Percentiles rank a stretch among this genome's conserved stretches.
These are phyloP conservation scores for Lineolata rhizophorae DNA, from an alignment of 495 filamentous ascomycete genomes.

Conservation along the genomic window DNA sequence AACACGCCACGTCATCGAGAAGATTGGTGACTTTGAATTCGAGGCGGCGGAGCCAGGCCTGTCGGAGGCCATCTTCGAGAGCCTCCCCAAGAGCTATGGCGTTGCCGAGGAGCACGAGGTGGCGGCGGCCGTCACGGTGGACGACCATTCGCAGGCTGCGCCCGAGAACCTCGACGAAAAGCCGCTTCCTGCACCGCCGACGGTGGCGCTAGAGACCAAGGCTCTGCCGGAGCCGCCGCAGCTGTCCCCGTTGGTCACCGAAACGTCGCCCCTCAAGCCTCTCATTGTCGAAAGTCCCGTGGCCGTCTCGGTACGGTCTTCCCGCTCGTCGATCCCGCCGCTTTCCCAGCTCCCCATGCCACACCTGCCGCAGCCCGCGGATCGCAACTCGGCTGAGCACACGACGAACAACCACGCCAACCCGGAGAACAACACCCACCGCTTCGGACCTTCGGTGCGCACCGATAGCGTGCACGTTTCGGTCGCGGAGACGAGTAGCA, in stretches of 20 bases:
- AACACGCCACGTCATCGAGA: conserved; percentile 65
- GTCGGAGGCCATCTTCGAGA: conserved; percentile 13
- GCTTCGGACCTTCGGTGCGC: conserved; percentile 5
- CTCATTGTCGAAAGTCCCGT: conserved; percentile 11
- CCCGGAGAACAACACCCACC: conserved; percentile 10
- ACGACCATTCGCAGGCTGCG: background rate
- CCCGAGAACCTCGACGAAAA: conserved; percentile 7
- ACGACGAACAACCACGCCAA: too few species aligned
- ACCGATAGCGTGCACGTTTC: conserved; percentile 27
- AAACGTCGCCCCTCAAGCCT: conserved; percentile 3
- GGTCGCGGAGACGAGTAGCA: conserved; percentile 44
- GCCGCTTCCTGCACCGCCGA: conserved; percentile 11
- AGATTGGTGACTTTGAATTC: conserved; percentile 86
- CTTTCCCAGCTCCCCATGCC: conserved; percentile 14
- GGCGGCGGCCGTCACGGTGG: background rate
- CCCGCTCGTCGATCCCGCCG: conserved; percentile 11
- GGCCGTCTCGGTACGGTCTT: conserved; percentile 11
- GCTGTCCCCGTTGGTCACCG: conserved; percentile 5
- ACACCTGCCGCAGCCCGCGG: conserved; percentile 20
- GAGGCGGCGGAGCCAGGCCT: conserved; percentile 21
- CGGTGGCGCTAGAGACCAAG: conserved; percentile 8
- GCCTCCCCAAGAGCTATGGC: conserved; percentile 1
- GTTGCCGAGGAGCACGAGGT: conserved; percentile 2
- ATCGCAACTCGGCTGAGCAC: too few species aligned
- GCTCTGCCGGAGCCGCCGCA: conserved; percentile 13